Evolutionary conservation across 441 rosid species (phyloP).

Genomic region (Aleurites moluccanus): DNA sequence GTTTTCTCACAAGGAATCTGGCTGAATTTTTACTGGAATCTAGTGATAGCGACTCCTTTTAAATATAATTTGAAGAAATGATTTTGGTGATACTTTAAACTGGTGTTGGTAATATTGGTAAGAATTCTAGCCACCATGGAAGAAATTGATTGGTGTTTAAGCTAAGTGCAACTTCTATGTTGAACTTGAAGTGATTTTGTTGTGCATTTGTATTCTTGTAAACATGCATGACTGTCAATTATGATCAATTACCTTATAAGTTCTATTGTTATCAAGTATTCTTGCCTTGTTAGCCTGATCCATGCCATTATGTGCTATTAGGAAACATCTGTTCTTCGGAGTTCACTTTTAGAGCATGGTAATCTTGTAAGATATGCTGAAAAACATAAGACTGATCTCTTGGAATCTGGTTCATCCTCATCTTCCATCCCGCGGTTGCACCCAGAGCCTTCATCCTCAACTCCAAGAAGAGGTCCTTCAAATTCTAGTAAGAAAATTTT

Average conservation of each 20-base stretch:
- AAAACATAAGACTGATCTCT: slow-evolving; percentile 53
- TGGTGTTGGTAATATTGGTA: background rate
- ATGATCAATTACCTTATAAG: background rate
- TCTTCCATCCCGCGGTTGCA: slow-evolving; percentile 46
- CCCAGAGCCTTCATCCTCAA: slow-evolving; percentile 50
- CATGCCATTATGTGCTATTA: slow-evolving; percentile 29
- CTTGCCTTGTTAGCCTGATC: slow-evolving; percentile 20
- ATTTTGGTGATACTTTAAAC: background rate
- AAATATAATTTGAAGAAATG: background rate
- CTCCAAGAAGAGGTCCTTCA: slow-evolving; percentile 51
- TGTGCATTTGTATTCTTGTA: background rate
- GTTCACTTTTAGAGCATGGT: slow-evolving; percentile 56
- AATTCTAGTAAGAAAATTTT: slow-evolving; percentile 50
- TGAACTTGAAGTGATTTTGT: background rate
- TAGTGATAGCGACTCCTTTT: background rate
- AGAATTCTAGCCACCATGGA: background rate
- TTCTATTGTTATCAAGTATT: background rate
- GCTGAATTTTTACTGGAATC: background rate
- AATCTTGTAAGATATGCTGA: slow-evolving; percentile 75
- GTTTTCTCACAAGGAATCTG: background rate
- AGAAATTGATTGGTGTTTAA: background rate
- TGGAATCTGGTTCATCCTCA: slow-evolving; percentile 57
- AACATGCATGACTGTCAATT: background rate
- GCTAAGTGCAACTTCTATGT: background rate
- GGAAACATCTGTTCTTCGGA: slow-evolving; percentile 70